A percentile compares a stretch with the other conserved stretches of the same genome.
Conservation (phyloP, 345 rosid species). For the Clausena lansium region DNA sequence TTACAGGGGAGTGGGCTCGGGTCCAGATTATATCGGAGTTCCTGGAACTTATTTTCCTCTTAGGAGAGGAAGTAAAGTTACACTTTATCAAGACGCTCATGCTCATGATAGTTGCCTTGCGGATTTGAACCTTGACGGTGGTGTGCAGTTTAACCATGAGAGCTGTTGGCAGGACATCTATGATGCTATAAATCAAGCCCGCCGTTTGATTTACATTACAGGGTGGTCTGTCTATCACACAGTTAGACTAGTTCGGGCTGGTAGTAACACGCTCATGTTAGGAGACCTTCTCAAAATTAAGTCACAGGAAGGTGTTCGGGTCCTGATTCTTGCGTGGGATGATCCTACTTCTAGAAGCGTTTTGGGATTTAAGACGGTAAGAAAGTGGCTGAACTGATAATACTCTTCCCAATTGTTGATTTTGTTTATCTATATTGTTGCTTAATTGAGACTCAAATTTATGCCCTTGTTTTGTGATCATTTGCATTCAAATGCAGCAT, state of each 20-base stretch:
- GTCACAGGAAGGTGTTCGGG: constrained; percentile 95
- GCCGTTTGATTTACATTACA: constrained; percentile 72
- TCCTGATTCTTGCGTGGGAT: constrained; percentile 93
- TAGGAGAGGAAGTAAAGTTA: constrained; percentile 74
- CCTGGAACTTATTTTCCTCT: constrained; percentile 87
- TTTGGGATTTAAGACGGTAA: constrained; percentile 64
- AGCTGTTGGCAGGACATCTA: constrained; percentile 81
- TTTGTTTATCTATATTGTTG: neutral
- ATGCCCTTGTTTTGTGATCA: neutral
- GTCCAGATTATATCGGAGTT: constrained; percentile 58
- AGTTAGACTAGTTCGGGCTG: constrained; percentile 61
- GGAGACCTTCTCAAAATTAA: constrained; percentile 84
- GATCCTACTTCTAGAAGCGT: constrained; percentile 88
- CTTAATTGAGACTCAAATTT: constrained; percentile 4
- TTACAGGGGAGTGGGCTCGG: constrained; percentile 55
- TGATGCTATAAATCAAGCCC: constrained; percentile 75
- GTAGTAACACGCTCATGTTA: constrained; percentile 36
- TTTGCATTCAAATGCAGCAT: constrained; percentile 16
- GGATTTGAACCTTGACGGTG: constrained; percentile 51
- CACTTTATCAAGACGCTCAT: constrained; percentile 94
- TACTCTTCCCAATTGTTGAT: neutral
- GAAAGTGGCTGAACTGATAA: constrained; percentile 21
- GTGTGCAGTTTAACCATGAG: constrained; percentile 45
- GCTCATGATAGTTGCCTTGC: constrained; percentile 63
- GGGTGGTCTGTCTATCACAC: constrained; percentile 89